These are phyloP conservation scores for Spathaspora girioi DNA, from an alignment of 805 yeast genomes.

Conservation along the genomic window DNA sequence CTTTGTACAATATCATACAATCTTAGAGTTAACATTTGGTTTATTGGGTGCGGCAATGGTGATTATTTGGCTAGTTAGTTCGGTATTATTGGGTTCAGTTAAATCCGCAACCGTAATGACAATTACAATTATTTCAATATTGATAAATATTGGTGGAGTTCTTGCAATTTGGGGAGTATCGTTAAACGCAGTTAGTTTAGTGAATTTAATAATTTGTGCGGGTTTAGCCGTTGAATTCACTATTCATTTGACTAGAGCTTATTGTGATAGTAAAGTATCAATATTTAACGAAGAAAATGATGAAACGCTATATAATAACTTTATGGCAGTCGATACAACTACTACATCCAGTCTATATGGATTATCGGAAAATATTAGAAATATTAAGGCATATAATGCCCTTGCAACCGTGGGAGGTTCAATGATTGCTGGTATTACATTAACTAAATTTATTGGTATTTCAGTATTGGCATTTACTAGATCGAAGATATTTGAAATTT, in stretches of 20 bases:
- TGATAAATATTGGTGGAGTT: constrained; percentile 73
- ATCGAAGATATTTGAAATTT: constrained; percentile 84
- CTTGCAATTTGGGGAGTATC: constrained; percentile 75
- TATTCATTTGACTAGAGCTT: constrained; percentile 80
- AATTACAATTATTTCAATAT: constrained; percentile 56
- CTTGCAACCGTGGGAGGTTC: constrained; percentile 82
- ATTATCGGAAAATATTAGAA: constrained; percentile 1
- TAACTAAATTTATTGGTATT: constrained; percentile 88
- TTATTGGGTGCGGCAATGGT: constrained; percentile 51
- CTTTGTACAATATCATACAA: constrained; percentile 80
- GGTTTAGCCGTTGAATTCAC: constrained; percentile 95
- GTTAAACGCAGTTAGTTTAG: constrained; percentile 84
- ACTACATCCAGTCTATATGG: background rate
- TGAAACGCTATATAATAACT: constrained; percentile 12
- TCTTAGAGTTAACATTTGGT: constrained; percentile 54
- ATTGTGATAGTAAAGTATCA: constrained; percentile 44
- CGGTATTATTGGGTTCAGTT: constrained; percentile 63
- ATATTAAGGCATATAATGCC: constrained; percentile 49
- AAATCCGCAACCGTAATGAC: constrained; percentile 55
- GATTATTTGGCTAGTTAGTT: constrained; percentile 50
- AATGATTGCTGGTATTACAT: constrained; percentile 84
- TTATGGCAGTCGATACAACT: constrained; percentile 9
- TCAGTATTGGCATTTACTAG: constrained; percentile 80
- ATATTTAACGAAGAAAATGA: constrained; percentile 11
- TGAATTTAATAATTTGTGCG: constrained; percentile 85